These are phyloP conservation scores for Triticum turgidum DNA, from an alignment of 176 grass and related monocot genomes.

Conservation along the genomic window DNA sequence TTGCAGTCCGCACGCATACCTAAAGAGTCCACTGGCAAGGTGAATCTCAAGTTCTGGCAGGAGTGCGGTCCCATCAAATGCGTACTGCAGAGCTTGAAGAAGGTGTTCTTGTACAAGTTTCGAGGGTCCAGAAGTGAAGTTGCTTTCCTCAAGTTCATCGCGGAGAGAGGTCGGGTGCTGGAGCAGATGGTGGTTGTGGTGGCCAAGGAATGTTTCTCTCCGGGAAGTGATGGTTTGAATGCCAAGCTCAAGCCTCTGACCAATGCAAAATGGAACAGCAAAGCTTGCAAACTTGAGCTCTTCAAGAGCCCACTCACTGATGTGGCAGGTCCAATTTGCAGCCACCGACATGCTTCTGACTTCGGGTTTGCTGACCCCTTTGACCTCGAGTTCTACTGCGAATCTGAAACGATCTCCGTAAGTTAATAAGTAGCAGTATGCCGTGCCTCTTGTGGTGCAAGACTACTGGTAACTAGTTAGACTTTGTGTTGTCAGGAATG, in stretches of 20 bases:
- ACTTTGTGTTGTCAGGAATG: too few species aligned
- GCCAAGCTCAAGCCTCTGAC: background rate
- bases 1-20: background rate
- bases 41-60: background rate
- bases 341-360: background rate
- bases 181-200: background rate
- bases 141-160: too few species aligned
- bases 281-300: background rate
- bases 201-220: background rate
- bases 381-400: background rate
- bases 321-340: background rate
- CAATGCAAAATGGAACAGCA: background rate
- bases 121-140: too few species aligned
- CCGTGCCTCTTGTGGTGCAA: background rate
- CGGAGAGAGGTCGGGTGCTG: too few species aligned
- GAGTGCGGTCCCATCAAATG: background rate
- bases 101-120: too few species aligned
- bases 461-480: background rate
- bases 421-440: background rate
- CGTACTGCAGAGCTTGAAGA: too few species aligned
- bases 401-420: background rate
- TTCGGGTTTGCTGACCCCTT: background rate
- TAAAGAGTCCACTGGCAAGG: background rate
- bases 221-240: background rate
- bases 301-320: background rate